Evolutionary conservation across 805 yeast species (phyloP), one percentile per base, ranked within the genome.

Genomic region (Nakazawaea pomicola): DNA sequence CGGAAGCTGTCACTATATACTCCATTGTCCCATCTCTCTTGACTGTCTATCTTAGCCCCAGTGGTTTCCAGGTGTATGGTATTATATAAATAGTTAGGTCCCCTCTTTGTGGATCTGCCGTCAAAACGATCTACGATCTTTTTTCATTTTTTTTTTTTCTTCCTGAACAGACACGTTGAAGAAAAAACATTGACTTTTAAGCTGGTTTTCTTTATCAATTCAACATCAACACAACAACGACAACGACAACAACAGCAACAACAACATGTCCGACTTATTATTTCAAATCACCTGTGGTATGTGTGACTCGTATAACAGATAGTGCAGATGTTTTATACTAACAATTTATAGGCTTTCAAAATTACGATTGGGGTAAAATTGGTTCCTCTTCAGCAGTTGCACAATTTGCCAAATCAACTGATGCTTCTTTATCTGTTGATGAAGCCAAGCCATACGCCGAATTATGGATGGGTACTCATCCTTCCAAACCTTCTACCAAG

Each of bases 401-500:
- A 4, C 81, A 74, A 58, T 91, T 79, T 58, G 95, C 95, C 33
- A 70, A 80, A 29, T 68, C 70, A 38, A 78, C 95, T 33, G 80
- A 84, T 61, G 74, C 86, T 2, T 50, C 58, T 8, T 68, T 86
- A 40, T 56, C 55, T 15, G 74, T 89, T 41, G 87, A 84, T 49
- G 90, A 83, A 53, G 40, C 70, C 29, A 77, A 80, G 56, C 98
- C 99, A 9, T 93, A 93, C 57, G 99, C 99, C 14, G 99, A 93
- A 62, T 70, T 93, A 51, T 93, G 99, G 99, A 93, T 93, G 99
- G 99, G 99, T 29, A 89, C 98, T 19, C 99, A 93, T 60, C 91
- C 95, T 40, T 84, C 84, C 34, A 89, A 84, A 10, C 96, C 98
- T 21, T 83, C 96, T 15, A 64, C 63, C 36, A 73, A 76, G 36